phyloP scores from a whole-genome alignment of 2,329 filamentous ascomycete genomes.

The Hymenoscyphus scutula region DNA sequence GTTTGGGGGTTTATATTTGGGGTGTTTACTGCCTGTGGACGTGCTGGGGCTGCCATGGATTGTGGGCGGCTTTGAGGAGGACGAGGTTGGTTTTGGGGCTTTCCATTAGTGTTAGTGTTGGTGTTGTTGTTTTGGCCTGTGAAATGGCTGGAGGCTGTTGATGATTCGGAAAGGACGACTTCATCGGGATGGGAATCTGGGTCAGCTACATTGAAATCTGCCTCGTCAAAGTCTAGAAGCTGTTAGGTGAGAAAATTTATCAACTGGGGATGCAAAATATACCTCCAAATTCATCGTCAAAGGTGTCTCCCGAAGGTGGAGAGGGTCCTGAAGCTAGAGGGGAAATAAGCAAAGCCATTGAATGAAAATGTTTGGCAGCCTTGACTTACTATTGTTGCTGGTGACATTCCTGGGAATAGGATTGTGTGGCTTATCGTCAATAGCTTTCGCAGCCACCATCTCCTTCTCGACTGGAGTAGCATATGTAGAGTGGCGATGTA shows the following conservation, averaged over 20 bases:
- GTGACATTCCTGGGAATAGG: background rate
- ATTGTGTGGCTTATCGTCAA: constrained; percentile 28
- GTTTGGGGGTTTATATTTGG: constrained; percentile 32
- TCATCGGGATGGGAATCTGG: constrained; percentile 72
- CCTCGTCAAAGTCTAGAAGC: constrained; percentile 68
- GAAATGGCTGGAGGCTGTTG: constrained; percentile 24
- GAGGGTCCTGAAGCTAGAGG: no score
- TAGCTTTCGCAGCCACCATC: constrained; percentile 31
- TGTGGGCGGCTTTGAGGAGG: constrained; percentile 28
- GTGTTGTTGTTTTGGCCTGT: constrained; percentile 22
- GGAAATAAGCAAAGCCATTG: no score
- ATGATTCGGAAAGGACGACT: constrained; percentile 53
- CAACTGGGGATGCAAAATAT: constrained; percentile 31
- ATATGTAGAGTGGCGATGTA: constrained; percentile 78
- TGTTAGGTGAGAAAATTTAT: constrained; percentile 39
- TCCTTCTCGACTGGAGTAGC: constrained; percentile 29
- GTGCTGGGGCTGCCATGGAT: constrained; percentile 31
- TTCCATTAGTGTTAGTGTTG: constrained; percentile 17
- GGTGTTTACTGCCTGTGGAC: constrained; percentile 21
- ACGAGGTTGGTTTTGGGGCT: constrained; percentile 32
- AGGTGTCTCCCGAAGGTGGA: constrained; percentile 36
- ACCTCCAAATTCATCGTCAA: constrained; percentile 56
- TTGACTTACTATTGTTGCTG: background rate
- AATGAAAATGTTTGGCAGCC: no score
- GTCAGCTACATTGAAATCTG: constrained; percentile 67